Evolutionary conservation across 176 grass and related monocot species (phyloP).

Genomic region (Guadua angustifolia): DNA sequence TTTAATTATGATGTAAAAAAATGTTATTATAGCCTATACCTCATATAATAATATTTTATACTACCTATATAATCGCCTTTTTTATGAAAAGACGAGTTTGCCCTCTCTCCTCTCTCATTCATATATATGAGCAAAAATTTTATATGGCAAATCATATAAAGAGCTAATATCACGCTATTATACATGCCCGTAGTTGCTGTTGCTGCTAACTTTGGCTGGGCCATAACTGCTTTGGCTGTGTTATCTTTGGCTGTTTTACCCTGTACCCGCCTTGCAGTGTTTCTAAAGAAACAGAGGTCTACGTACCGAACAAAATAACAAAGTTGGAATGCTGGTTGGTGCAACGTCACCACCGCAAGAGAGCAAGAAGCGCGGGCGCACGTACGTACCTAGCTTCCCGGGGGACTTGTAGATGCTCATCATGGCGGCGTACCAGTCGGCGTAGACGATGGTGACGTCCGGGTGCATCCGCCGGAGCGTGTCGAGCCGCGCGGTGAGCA

Average conservation of each 20-base stretch:
- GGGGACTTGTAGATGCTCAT: slow-evolving; percentile 59
- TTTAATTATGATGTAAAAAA: too few relatives aligned
- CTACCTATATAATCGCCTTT: too few relatives aligned
- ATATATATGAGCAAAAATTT: too few relatives aligned
- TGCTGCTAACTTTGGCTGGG: too few relatives aligned
- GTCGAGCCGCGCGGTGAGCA: slow-evolving; percentile 50
- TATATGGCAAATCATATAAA: too few relatives aligned
- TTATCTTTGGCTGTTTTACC: neutral
- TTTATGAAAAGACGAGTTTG: too few relatives aligned
- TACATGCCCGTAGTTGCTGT: too few relatives aligned
- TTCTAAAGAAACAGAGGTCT: slow-evolving; percentile 14
- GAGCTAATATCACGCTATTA: too few relatives aligned
- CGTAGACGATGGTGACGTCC: slow-evolving; percentile 67
- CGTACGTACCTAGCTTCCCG: slow-evolving; percentile 41
- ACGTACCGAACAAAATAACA: neutral
- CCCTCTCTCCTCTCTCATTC: too few relatives aligned
- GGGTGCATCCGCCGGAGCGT: slow-evolving; percentile 53
- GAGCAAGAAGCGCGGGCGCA: neutral
- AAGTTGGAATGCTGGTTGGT: neutral
- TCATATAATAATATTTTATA: too few relatives aligned
- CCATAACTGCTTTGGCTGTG: neutral
- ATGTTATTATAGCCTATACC: too few relatives aligned
- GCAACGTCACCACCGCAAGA: slow-evolving; percentile 25
- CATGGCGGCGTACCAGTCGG: slow-evolving; percentile 73
- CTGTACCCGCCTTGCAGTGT: neutral